Percentiles rank a stretch among this genome's conserved stretches.
Evolutionary conservation across 2,329 filamentous ascomycete genomes (phyloP).

Genomic region (Pseudogymnoascus sp.): DNA sequence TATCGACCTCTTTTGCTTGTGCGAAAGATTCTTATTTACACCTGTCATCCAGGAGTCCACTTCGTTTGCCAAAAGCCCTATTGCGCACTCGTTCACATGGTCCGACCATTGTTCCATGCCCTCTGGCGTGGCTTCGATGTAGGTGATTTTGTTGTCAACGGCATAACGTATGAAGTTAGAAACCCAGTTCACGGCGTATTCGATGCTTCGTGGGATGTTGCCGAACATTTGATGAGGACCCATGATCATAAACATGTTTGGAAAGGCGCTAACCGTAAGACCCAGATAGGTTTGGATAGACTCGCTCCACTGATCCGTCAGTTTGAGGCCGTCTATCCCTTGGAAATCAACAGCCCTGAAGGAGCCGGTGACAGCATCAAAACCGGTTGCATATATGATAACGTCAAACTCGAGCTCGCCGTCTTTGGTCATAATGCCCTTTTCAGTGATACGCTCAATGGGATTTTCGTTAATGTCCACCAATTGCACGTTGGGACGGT

Average conservation of each 20-base stretch:
- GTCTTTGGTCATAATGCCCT: slow-evolving; percentile 24
- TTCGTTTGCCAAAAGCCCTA: slow-evolving; percentile 39
- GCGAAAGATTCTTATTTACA: slow-evolving; percentile 43
- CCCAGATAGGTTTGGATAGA: slow-evolving; percentile 24
- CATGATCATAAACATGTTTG: slow-evolving; percentile 34
- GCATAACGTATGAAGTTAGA: slow-evolving; percentile 31
- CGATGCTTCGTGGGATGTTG: slow-evolving; percentile 36
- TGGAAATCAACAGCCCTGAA: slow-evolving; percentile 21
- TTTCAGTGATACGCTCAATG: slow-evolving; percentile 29
- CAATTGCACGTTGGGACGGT: slow-evolving; percentile 27
- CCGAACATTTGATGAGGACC: slow-evolving; percentile 39
- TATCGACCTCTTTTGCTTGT: slow-evolving; percentile 40
- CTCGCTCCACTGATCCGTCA: slow-evolving; percentile 18
- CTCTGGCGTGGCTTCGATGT: slow-evolving; percentile 35
- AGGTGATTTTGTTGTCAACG: slow-evolving; percentile 29
- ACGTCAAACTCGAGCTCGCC: slow-evolving; percentile 27
- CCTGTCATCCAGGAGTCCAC: slow-evolving; percentile 51
- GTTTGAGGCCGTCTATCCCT: slow-evolving; percentile 19
- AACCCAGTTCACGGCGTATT: slow-evolving; percentile 36
- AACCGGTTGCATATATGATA: slow-evolving; percentile 28
- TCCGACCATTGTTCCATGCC: slow-evolving; percentile 37
- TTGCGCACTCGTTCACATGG: slow-evolving; percentile 40
- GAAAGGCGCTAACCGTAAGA: slow-evolving; percentile 22
- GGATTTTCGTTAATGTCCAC: slow-evolving; percentile 23
- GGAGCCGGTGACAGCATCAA: slow-evolving; percentile 24